Base-by-base conservation (phyloP, 768 basidiomycete species). In the Cubamyces lactineus region DNA sequence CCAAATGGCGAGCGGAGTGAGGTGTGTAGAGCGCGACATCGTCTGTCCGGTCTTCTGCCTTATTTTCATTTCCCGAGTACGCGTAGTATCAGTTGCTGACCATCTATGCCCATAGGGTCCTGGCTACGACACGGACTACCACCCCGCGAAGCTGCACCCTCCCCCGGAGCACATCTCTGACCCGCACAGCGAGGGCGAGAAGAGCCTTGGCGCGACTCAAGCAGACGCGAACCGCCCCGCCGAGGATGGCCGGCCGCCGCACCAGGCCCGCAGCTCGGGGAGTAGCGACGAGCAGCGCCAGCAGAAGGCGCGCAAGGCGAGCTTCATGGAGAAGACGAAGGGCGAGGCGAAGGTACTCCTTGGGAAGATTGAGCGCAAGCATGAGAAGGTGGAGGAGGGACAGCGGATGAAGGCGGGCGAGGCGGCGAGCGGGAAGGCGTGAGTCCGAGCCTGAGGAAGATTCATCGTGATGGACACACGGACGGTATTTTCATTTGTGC, bases 301-400 rank as follows among this genome's bases (percentile, higher is more conserved):
- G 57, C 63, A 67, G 51, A 59, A 67, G 65, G 51, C 60, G 58
- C 63, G 66, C 57, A 71, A 70, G 67, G 67, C 63, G 6, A 59
- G 68, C 19, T 73, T 73, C 68, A 68, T 73, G 68, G 69, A 69
- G 52, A 73, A 71, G 64, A 69, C 71, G 72, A 69, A 69, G 67
- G 72, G 70, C 52, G 72, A 73, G 65, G 72, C 72, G 60, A 70
- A 69, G 68, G 62, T 67, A 43, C 54, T 73, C 40, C 60, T 71
- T 21, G 72, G 72, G 9, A 71, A 73, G 67, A 57, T 70, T 52
- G 70, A 71, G 65, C 59, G 66, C 43, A 70, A 70, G 71, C 62
- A 57, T 28, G 69, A 68, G 55, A 73, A 71, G 68, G 70, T 71
- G 48, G 65, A 71, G 64, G 63, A 67, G 63, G 71, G 71, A 24